A percentile compares a stretch with the other conserved stretches of the same genome.
Evolutionary conservation across 2,329 filamentous ascomycete genomes (phyloP).

Genomic region (Monosporascus ibericus): DNA sequence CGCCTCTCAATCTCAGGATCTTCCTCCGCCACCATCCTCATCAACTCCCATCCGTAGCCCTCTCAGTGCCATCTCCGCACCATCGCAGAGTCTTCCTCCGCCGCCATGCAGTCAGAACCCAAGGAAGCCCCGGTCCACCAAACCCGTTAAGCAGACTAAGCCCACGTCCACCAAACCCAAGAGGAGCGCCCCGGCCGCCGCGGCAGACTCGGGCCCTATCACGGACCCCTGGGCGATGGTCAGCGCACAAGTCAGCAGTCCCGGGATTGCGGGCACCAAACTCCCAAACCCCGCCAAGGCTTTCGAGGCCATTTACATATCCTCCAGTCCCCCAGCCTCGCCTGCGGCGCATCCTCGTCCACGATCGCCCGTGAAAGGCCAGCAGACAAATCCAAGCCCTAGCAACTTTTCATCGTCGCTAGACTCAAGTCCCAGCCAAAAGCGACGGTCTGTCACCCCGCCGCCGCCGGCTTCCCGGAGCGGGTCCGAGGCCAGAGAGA

Average conservation of each 20-base stretch:
- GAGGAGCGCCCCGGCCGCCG: constrained; percentile 14
- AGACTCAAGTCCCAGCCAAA: constrained; percentile 6
- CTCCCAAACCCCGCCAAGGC: constrained; percentile 11
- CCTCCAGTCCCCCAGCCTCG: constrained; percentile 37
- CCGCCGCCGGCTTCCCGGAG: background rate
- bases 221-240: constrained; percentile 33
- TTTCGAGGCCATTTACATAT: constrained; percentile 36
- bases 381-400: background rate
- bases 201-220: constrained; percentile 16
- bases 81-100: constrained; percentile 9
- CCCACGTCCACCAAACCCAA: constrained; percentile 14
- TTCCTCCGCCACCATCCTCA: constrained; percentile 3
- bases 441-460: constrained; percentile 12
- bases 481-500: background rate
- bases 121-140: constrained; percentile 11
- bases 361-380: background rate
- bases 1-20: background rate
- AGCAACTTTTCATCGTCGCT: constrained; percentile 1
- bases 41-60: background rate
- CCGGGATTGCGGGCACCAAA: constrained; percentile 12
- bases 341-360: constrained; percentile 20
- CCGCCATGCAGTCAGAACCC: constrained; percentile 4
- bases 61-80: background rate
- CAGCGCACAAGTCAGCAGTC: constrained; percentile 33
- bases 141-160: constrained; percentile 25